Evolutionary conservation across 169 alveolate species (phyloP).

Genomic region (Babesia ovata): DNA sequence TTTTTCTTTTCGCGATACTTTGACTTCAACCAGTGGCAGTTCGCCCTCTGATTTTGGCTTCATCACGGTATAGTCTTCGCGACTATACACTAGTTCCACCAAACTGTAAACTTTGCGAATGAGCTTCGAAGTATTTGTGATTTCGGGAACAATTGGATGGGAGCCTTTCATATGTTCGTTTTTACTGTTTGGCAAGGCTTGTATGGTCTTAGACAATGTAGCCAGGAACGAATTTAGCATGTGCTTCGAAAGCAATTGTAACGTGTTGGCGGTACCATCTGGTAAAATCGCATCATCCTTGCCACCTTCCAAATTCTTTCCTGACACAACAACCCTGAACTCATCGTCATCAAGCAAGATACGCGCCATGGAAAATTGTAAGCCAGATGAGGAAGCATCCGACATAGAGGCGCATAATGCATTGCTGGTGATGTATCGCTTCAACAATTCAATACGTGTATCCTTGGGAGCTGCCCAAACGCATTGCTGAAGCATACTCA

Average conservation of each 20-base stretch:
- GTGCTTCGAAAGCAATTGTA: slow-evolving; percentile 5
- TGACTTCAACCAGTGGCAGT: not conserved
- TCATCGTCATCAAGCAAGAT: not conserved
- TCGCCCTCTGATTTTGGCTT: not conserved
- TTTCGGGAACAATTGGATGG: not conserved
- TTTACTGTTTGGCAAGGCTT: not conserved
- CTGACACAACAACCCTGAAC: slow-evolving; percentile 8
- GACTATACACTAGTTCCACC: not conserved
- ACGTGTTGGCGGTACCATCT: not conserved
- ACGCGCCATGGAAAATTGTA: not conserved
- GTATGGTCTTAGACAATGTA: slow-evolving; percentile 2
- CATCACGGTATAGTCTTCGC: not conserved
- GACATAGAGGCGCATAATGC: slow-evolving; percentile 11
- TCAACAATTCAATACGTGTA: slow-evolving; percentile 12
- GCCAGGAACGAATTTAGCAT: slow-evolving; percentile 8
- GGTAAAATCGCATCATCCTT: not conserved
- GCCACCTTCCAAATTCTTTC: not conserved
- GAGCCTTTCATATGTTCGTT: not conserved
- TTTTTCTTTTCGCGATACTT: not conserved
- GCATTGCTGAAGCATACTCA: slow-evolving; percentile 32
- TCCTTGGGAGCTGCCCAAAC: not conserved
- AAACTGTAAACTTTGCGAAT: not conserved
- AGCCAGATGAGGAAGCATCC: not conserved
- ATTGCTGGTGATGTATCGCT: slow-evolving; percentile 8
- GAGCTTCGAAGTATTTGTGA: not conserved